Evolutionary conservation across 495 filamentous ascomycete species (phyloP).

Genomic region (Podospora comata): DNA sequence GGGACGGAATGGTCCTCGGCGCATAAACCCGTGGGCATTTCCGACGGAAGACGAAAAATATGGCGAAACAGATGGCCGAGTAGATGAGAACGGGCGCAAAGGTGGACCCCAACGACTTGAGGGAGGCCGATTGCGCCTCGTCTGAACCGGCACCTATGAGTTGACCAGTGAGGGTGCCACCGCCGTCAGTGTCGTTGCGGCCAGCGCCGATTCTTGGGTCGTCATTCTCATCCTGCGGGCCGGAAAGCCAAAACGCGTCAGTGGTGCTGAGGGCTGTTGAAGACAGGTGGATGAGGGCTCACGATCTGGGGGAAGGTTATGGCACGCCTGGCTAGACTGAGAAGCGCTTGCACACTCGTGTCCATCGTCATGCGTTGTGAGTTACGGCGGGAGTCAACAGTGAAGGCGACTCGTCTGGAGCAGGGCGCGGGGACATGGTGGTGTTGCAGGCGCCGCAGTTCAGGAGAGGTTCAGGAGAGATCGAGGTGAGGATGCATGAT

Average conservation of each 20-base stretch:
- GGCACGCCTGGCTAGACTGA: neutral
- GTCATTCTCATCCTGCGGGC: slow-evolving; percentile 26
- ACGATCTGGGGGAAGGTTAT: neutral
- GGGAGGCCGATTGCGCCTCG: slow-evolving; percentile 23
- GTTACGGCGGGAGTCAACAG: slow-evolving; percentile 4
- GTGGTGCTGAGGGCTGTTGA: neutral
- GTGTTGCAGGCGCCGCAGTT: neutral
- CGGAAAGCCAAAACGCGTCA: neutral
- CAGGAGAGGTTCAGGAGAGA: neutral
- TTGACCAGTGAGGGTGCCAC: slow-evolving; percentile 26
- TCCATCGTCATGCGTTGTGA: slow-evolving; percentile 9
- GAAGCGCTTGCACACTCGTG: neutral
- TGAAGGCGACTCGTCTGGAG: neutral
- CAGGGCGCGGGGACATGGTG: slow-evolving; percentile 10
- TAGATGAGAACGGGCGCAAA: slow-evolving; percentile 47
- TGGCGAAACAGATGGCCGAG: slow-evolving; percentile 32
- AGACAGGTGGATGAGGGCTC: slow-evolving; percentile 2
- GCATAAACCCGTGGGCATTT: slow-evolving; percentile 36
- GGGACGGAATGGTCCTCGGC: slow-evolving; percentile 27
- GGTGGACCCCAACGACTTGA: slow-evolving; percentile 48
- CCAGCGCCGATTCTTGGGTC: slow-evolving; percentile 31
- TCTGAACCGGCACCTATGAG: slow-evolving; percentile 10
- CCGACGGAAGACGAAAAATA: slow-evolving; percentile 33
- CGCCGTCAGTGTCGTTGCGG: slow-evolving; percentile 27
- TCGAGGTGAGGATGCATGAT: neutral